Evolutionary conservation across 768 basidiomycete genomes (phyloP).

Genomic region (Roridomyces roridus): DNA sequence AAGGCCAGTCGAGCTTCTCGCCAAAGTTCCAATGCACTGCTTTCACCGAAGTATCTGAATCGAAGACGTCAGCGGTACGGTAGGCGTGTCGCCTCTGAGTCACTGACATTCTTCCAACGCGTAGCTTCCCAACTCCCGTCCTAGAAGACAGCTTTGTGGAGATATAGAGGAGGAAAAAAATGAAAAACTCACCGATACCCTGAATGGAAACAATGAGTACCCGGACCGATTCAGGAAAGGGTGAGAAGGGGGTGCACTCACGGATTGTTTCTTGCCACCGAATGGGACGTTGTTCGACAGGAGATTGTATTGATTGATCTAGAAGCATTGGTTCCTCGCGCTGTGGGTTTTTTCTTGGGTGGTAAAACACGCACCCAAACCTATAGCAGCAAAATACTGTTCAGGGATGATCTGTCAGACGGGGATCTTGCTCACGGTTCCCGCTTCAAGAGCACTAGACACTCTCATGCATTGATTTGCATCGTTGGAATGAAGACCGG

Average conservation of each 20-base stretch:
- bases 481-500: conserved; percentile 89
- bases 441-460: conserved; percentile 84
- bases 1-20: conserved; percentile 79
- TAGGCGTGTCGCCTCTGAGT: conserved; percentile 39
- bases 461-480: conserved; percentile 91
- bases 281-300: conserved; percentile 91
- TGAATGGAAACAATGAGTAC: neutral
- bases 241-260: conserved; percentile 35
- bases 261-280: conserved; percentile 95
- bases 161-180: neutral
- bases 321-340: no score
- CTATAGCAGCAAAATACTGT: conserved; percentile 37
- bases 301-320: conserved; percentile 83
- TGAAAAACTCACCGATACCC: conserved; percentile 14
- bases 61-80: conserved; percentile 46
- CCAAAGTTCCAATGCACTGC: conserved; percentile 91
- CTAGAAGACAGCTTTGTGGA: conserved; percentile 43
- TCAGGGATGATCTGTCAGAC: conserved; percentile 20
- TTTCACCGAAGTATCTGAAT: conserved; percentile 71
- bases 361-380: conserved; percentile 62
- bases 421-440: conserved; percentile 67
- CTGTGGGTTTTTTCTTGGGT: neutral
- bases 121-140: conserved; percentile 86
- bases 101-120: conserved; percentile 78
- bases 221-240: conserved; percentile 3